phyloP scores from a whole-genome alignment of 2,329 filamentous ascomycete species.

The Xenoacremonium recifei region DNA sequence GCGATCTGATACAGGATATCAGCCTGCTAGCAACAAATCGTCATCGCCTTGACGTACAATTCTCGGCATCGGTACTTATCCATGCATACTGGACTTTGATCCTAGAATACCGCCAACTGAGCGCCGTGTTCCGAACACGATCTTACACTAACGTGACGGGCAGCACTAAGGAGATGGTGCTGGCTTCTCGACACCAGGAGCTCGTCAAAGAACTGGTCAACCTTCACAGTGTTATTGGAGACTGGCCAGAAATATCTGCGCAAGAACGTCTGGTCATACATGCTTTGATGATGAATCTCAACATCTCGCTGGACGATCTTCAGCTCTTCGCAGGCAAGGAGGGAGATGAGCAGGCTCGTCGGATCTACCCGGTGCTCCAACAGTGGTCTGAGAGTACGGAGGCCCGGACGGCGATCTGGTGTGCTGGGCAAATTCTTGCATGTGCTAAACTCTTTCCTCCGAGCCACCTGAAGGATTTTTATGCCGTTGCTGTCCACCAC shows the following conservation, averaged over 20 bases:
- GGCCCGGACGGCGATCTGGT: constrained; percentile 62
- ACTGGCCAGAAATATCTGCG: constrained; percentile 43
- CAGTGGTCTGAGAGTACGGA: constrained; percentile 57
- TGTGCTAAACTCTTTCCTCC: constrained; percentile 55
- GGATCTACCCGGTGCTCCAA: constrained; percentile 56
- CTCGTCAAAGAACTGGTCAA: constrained; percentile 55
- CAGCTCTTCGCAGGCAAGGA: constrained; percentile 68
- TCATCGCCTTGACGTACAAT: constrained; percentile 53
- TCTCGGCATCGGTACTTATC: constrained; percentile 59
- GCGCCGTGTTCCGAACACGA: constrained; percentile 46
- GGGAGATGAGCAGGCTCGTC: constrained; percentile 62
- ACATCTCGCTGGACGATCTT: constrained; percentile 63
- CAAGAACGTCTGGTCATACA: constrained; percentile 49
- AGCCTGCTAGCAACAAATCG: constrained; percentile 49
- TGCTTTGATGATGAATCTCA: constrained; percentile 61
- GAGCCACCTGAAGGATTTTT: constrained; percentile 61
- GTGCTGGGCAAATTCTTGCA: constrained; percentile 65
- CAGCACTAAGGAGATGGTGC: constrained; percentile 43
- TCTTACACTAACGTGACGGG: constrained; percentile 42
- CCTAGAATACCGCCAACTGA: constrained; percentile 63
- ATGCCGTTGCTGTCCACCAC: constrained; percentile 68
- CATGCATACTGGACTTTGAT: constrained; percentile 66
- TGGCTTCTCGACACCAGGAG: constrained; percentile 59
- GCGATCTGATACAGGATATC: constrained; percentile 57
- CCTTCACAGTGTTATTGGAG: constrained; percentile 43